A percentile compares a stretch with the other conserved stretches of the same genome.
These are phyloP conservation scores for Chenopodium formosanum DNA, from an alignment of 148 eudicot species.

Conservation along the genomic window DNA sequence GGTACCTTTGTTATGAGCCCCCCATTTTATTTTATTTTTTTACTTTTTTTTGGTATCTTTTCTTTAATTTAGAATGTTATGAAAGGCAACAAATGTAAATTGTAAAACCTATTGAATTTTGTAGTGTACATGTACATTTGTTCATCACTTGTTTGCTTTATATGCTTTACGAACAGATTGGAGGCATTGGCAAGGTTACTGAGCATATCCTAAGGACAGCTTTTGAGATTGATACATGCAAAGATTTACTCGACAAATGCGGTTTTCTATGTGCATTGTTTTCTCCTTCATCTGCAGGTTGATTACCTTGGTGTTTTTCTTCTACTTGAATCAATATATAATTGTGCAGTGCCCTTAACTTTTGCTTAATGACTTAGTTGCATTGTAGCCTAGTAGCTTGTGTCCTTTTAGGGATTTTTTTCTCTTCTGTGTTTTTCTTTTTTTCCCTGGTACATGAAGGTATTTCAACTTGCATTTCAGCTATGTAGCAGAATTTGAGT, in stretches of 20 bases:
- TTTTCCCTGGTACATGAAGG: background rate
- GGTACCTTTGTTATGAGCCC: slow-evolving; percentile 42
- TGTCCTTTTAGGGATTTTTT: background rate
- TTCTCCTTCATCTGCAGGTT: slow-evolving; percentile 88
- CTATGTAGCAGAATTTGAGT: background rate
- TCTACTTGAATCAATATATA: background rate
- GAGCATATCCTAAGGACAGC: slow-evolving; percentile 77
- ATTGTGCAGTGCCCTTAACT: background rate
- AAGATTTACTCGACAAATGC: slow-evolving; percentile 80
- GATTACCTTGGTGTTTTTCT: background rate
- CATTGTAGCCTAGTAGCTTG: background rate
- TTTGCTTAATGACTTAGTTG: background rate
- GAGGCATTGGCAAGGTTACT: slow-evolving; percentile 97
- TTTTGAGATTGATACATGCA: slow-evolving; percentile 75
- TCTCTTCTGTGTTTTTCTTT: background rate
- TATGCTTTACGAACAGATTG: slow-evolving; percentile 56
- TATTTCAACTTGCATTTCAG: background rate
- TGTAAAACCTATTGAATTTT: background rate
- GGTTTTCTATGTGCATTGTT: slow-evolving; percentile 77
- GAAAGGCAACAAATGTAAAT: background rate
- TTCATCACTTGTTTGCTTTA: background rate
- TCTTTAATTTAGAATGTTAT: background rate
- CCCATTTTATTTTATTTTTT: too few species aligned
- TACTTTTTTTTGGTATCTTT: background rate
- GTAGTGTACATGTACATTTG: background rate